Base-by-base conservation (phyloP, 257 asterid genomes). In the Sherardia arvensis region DNA sequence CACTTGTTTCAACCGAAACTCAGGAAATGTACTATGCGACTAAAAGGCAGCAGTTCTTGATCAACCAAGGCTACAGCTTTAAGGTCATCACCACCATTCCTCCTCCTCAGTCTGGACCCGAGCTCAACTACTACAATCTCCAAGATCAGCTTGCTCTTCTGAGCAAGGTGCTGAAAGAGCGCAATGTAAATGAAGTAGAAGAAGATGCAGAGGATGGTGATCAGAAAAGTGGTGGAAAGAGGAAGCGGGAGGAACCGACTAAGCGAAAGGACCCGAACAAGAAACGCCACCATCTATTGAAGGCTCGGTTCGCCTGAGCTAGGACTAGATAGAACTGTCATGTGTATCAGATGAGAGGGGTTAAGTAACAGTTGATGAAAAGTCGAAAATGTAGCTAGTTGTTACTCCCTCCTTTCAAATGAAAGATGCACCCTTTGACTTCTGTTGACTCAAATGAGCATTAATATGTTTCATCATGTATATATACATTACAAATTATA, bases 1-100 rank as follows among this genome's bases (percentile, higher is more conserved):
- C 99, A 43, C 99, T 92, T 48, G 97, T 92, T 62, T 92, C 99
- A 30, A 92, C 97, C 1, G 99, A 92, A 77, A 92, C 99, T 26
- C 95, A 86, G 76, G 95, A 93, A 76, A 93, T 90, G 99, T 90
- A 84, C 71, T 93, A 84, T 70, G 90, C 99, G 54, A 90, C 95
- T 32, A 90, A 93, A 77, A 83, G 99, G 69, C 99, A 93, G 77
- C 99, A 93, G 76, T 90, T 90, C 85, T 77, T 93, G 88, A 80
- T 93, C 45, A 97, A 93, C 79, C 97, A 93, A 77, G 99, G 99
- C 65, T 93, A 93, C 71, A 93, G 97, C 76, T 93, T 93, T 68
- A 93, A 90, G 99, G 97, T 85, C 40, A 93, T 93, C 64, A 93
- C 94, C 53, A 72, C 95, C 79, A 82, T 93, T 79, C 99, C 97